A percentile compares a stretch with the other conserved stretches of the same genome.
Conservation (phyloP, 78 protist species). For the Planoprotostelium fungivorum region DNA sequence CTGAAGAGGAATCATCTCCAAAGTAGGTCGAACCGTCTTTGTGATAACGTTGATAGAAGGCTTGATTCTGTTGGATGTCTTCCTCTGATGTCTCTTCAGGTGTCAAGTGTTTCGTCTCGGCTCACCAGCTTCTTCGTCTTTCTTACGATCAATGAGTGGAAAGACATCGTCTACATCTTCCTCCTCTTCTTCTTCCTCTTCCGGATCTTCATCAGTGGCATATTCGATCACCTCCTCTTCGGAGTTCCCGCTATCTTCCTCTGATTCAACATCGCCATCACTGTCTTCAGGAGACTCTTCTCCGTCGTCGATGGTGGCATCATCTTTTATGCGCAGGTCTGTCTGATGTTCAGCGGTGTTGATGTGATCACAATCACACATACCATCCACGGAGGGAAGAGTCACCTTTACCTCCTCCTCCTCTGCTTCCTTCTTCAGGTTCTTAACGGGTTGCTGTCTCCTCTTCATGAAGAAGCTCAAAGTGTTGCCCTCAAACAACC, state of each 20-base stretch:
- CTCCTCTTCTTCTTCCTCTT: slow-evolving; percentile 12
- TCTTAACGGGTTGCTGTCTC: too few relatives aligned
- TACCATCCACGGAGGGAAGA: too few relatives aligned
- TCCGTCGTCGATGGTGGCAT: too few relatives aligned
- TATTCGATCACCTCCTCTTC: slow-evolving; percentile 20
- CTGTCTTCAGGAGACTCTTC: too few relatives aligned
- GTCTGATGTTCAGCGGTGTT: too few relatives aligned
- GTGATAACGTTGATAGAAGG: not conserved
- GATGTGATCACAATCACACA: too few relatives aligned
- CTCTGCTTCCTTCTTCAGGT: too few relatives aligned
- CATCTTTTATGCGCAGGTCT: too few relatives aligned
- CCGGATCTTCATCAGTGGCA: slow-evolving; percentile 24
- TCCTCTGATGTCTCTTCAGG: slow-evolving; percentile 1
- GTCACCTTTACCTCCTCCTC: too few relatives aligned
- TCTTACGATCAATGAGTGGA: slow-evolving; percentile 17
- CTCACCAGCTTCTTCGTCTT: slow-evolving; percentile 18
- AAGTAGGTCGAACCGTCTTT: slow-evolving; percentile 39
- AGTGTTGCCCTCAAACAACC: too few relatives aligned
- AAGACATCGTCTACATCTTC: slow-evolving; percentile 5
- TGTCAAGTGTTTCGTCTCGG: slow-evolving; percentile 7
- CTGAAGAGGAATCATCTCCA: slow-evolving; percentile 41
- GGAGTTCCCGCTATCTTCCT: not conserved
- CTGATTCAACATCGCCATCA: slow-evolving; percentile 8
- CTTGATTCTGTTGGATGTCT: slow-evolving; percentile 8
- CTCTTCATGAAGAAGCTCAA: too few relatives aligned